phyloP scores from a whole-genome alignment of 495 filamentous ascomycete genomes.

The Podospora conica region DNA sequence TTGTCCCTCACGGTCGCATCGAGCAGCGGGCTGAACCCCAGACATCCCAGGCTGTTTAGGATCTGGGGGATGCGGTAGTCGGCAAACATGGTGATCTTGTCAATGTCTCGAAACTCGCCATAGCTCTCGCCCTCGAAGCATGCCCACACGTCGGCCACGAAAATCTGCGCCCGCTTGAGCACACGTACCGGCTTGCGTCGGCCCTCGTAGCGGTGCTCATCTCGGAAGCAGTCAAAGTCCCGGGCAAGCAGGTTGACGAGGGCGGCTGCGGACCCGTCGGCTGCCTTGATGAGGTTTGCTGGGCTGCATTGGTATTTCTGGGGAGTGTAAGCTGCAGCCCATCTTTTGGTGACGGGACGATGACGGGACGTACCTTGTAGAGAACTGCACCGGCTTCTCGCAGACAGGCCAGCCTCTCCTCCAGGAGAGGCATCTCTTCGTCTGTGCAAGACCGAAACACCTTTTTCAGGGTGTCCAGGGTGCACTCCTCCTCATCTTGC shows the following conservation, averaged over 20 bases:
- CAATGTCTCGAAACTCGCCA: slow-evolving; percentile 84
- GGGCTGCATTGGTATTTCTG: slow-evolving; percentile 77
- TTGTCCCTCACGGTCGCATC: slow-evolving; percentile 58
- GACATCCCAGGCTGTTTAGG: slow-evolving; percentile 72
- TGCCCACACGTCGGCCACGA: slow-evolving; percentile 93
- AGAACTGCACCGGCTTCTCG: slow-evolving; percentile 80
- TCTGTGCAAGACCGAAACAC: slow-evolving; percentile 83
- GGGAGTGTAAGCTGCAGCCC: not conserved
- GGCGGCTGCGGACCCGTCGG: slow-evolving; percentile 70
- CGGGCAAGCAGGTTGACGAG: slow-evolving; percentile 76
- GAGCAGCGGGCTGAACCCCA: slow-evolving; percentile 75
- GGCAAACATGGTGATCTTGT: slow-evolving; percentile 97
- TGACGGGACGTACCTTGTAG: slow-evolving; percentile 58
- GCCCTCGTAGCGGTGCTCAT: slow-evolving; percentile 67
- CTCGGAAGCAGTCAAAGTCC: slow-evolving; percentile 80
- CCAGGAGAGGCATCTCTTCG: slow-evolving; percentile 79
- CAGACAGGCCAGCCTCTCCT: slow-evolving; percentile 71
- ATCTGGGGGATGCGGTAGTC: slow-evolving; percentile 97
- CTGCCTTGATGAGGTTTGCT: slow-evolving; percentile 64
- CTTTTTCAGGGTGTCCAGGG: slow-evolving; percentile 62
- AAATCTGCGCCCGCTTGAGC: slow-evolving; percentile 90
- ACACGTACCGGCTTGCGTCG: slow-evolving; percentile 64
- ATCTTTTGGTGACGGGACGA: slow-evolving; percentile 3
- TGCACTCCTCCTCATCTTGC: slow-evolving; percentile 69
- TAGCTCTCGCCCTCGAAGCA: slow-evolving; percentile 77